Evolutionary conservation across 2,329 filamentous ascomycete species (phyloP), one percentile per base, ranked within the genome.

Genomic region (Eutypa lata): DNA sequence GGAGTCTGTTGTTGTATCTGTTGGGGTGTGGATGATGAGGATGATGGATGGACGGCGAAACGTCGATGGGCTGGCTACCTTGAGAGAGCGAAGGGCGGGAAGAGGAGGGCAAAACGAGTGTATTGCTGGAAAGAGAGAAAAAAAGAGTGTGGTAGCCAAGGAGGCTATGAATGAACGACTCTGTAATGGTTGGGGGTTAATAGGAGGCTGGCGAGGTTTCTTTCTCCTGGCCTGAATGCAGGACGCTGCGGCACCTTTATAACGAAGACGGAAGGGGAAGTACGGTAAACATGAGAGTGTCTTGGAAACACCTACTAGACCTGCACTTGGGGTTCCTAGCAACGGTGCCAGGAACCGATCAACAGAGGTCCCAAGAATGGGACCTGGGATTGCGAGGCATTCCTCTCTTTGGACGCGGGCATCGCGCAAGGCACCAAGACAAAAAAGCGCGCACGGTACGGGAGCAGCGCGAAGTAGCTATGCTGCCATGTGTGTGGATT

Each of bases 361-460:
- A 42, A 42, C 24, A 42, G 19, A 47, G 54, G 54, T 38, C 28
- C n/a, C 42, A 61, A 62, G 61, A 67, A 67, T 66, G 64, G 48
- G n/a, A n/a, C 40, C 45, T 49, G 42, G 57, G 53, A 67, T 66
- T 66, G 47, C 52, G 19, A 57, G 57, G 56, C 65, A 68, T 68
- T 68, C 66, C 64, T 63, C 45, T 26, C 3, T 37, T 19, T 28
- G 33, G 26, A 26, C 49, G 50, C 18, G 35, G 11, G 21, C 18
- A 11, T 18, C 21, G 42, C 7, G 22, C n/a, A n/a, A n/a, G n/a
- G n/a, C n/a, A 24, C 13, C 21, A 24, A 13, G 7, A 4, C 10
- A 26, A 45, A 10, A 18, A n/a, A n/a, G n/a, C n/a, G n/a, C n/a
- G 21, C 21, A 16, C 22, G 16, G 22, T 45, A 18, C 2, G 42